These are phyloP conservation scores for Coemansia umbellata DNA, from an alignment of 192 early-diverging fungal genomes.

Conservation along the genomic window DNA sequence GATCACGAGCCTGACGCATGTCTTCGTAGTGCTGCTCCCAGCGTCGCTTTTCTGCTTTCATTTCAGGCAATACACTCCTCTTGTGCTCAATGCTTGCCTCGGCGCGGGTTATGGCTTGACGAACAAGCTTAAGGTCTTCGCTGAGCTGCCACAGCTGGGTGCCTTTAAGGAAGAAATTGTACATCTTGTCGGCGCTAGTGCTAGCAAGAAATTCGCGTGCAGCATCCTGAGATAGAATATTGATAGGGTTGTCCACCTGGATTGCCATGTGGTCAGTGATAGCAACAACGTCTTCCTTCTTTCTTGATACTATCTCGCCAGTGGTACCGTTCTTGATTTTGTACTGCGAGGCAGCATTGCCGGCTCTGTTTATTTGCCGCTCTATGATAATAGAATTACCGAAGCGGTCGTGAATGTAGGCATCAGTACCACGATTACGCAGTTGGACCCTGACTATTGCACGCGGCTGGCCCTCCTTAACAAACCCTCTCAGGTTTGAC, in stretches of 20 bases:
- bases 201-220: slow-evolving; percentile 85
- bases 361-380: slow-evolving; percentile 61
- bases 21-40: slow-evolving; percentile 67
- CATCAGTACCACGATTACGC: slow-evolving; percentile 80
- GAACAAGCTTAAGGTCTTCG: slow-evolving; percentile 64
- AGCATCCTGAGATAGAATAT: slow-evolving; percentile 89
- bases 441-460: slow-evolving; percentile 66
- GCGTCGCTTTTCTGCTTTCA: slow-evolving; percentile 62
- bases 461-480: slow-evolving; percentile 76
- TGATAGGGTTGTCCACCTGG: slow-evolving; percentile 90
- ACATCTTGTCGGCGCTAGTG: slow-evolving; percentile 81
- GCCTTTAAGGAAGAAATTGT: slow-evolving; percentile 86
- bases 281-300: slow-evolving; percentile 74
- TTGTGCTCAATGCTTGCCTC: slow-evolving; percentile 54
- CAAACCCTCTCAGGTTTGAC: slow-evolving; percentile 66
- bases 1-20: slow-evolving; percentile 57
- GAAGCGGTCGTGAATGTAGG: slow-evolving; percentile 75
- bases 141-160: slow-evolving; percentile 79
- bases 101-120: slow-evolving; percentile 51
- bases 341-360: slow-evolving; percentile 54
- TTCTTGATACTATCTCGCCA: slow-evolving; percentile 66
- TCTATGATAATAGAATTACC: slow-evolving; percentile 81
- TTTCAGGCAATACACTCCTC: slow-evolving; percentile 63
- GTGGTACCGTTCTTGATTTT: slow-evolving; percentile 67
- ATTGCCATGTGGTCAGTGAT: slow-evolving; percentile 90